These are phyloP conservation scores for Aspergillus versicolor DNA, from an alignment of 2,329 filamentous ascomycete species.

Conservation along the genomic window DNA sequence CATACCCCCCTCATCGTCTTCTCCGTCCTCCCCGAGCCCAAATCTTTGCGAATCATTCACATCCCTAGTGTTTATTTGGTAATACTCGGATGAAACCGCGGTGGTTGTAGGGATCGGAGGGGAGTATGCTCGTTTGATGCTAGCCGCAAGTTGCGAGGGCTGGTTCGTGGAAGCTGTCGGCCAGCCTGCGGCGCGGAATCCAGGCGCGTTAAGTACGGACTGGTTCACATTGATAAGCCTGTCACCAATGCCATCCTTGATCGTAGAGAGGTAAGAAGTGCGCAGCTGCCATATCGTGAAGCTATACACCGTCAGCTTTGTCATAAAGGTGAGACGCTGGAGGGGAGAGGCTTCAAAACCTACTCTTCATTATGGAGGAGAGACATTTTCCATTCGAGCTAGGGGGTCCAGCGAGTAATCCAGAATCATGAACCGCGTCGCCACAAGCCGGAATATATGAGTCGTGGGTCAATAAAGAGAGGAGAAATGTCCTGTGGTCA, in stretches of 20 bases:
- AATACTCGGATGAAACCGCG: conserved; percentile 62
- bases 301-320: conserved; percentile 35
- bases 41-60: conserved; percentile 26
- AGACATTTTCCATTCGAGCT: conserved; percentile 38
- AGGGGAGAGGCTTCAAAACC: conserved; percentile 19
- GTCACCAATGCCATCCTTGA: conserved; percentile 66
- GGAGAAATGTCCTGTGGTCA: conserved; percentile 5
- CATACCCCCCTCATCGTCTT: conserved; percentile 64
- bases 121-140: conserved; percentile 64
- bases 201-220: conserved; percentile 62
- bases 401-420: neutral
- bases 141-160: conserved; percentile 45
- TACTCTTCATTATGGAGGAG: conserved; percentile 55
- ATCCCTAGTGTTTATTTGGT: conserved; percentile 48
- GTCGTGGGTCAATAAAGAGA: neutral
- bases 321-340: neutral
- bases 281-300: conserved; percentile 67
- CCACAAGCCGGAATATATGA: conserved; percentile 5
- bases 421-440: neutral
- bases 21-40: conserved; percentile 47
- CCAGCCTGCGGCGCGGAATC: conserved; percentile 66
- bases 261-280: conserved; percentile 62
- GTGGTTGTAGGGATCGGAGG: conserved; percentile 62
- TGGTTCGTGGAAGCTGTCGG: conserved; percentile 37
- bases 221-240: conserved; percentile 65